These are phyloP conservation scores for Neurospora sp. DNA, from an alignment of 495 filamentous ascomycete species.

Conservation along the genomic window DNA sequence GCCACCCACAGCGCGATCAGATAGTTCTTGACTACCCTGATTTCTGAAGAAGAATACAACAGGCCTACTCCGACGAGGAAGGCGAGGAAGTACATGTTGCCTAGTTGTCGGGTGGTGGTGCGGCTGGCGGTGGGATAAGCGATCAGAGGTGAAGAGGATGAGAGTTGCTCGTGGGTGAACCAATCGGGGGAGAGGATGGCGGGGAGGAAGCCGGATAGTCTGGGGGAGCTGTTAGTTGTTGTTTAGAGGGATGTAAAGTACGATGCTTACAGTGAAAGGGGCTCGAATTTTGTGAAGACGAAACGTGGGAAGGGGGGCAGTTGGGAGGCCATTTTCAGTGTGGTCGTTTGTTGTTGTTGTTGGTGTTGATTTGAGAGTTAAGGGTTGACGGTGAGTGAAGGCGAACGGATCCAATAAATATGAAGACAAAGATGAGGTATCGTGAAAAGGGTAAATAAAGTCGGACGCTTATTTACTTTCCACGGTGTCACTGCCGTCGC, in stretches of 20 bases:
- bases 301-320: slow-evolving; percentile 42
- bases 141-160: slow-evolving; percentile 18
- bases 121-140: slow-evolving; percentile 6
- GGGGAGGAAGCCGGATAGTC: slow-evolving; percentile 44
- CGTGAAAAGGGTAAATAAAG: not conserved
- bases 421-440: not conserved
- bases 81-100: slow-evolving; percentile 58
- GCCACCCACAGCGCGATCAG: slow-evolving; percentile 53
- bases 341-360: not conserved
- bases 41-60: slow-evolving; percentile 51
- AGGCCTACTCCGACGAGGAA: slow-evolving; percentile 50
- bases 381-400: not conserved
- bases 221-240: slow-evolving; percentile 7
- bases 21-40: slow-evolving; percentile 57
- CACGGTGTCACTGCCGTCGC: not conserved
- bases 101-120: slow-evolving; percentile 42
- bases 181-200: slow-evolving; percentile 45
- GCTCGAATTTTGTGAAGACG: slow-evolving; percentile 55
- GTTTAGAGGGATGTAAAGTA: not conserved
- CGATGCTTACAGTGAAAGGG: slow-evolving; percentile 50
- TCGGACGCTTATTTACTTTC: not conserved
- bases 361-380: not conserved
- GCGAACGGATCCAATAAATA: not conserved
- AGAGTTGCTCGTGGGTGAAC: slow-evolving; percentile 52
- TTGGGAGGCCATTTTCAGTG: slow-evolving; percentile 35